Percentiles rank a stretch among this genome's conserved stretches.
Conservation (phyloP, 805 yeast genomes). For the Candida xiaguanensis region DNA sequence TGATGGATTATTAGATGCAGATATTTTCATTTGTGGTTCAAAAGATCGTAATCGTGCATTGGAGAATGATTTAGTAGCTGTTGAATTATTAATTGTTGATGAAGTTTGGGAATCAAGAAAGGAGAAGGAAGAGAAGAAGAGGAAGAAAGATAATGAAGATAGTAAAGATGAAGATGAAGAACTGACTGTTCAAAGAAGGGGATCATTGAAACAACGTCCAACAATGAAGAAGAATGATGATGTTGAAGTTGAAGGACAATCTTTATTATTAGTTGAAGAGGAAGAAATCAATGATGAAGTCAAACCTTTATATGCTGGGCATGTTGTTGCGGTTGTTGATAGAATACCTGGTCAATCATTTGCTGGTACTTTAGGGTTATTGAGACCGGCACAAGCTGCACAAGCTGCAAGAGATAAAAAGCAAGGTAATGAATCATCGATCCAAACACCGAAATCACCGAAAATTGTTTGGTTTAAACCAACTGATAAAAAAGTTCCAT, state of each 20-base stretch:
- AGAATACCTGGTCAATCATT: slow-evolving; percentile 96
- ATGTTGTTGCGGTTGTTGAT: slow-evolving; percentile 96
- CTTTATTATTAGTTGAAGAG: slow-evolving; percentile 85
- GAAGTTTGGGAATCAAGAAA: slow-evolving; percentile 97
- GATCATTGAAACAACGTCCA: slow-evolving; percentile 91
- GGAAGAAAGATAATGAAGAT: slow-evolving; percentile 79
- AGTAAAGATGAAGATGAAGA: slow-evolving; percentile 38
- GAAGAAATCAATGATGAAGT: slow-evolving; percentile 91
- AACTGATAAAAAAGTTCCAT: slow-evolving; percentile 94
- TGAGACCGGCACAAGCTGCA: slow-evolving; percentile 94
- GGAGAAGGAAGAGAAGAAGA: slow-evolving; percentile 95
- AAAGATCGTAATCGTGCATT: slow-evolving; percentile 96
- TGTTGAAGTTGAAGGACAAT: slow-evolving; percentile 98
- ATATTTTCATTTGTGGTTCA: slow-evolving; percentile 95
- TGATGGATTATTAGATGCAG: slow-evolving; percentile 93
- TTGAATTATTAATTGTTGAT: slow-evolving; percentile 89
- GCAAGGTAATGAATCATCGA: slow-evolving; percentile 44
- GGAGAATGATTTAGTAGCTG: slow-evolving; percentile 95
- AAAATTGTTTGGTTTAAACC: slow-evolving; percentile 99
- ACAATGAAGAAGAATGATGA: slow-evolving; percentile 97
- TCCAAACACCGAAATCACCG: slow-evolving; percentile 55
- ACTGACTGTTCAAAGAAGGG: slow-evolving; percentile 58
- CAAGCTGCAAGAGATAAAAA: slow-evolving; percentile 64
- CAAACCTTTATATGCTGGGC: slow-evolving; percentile 95
- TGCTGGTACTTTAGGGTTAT: slow-evolving; percentile 87